Conservation (phyloP, 2,329 filamentous ascomycete genomes). For the Colletotrichum tofieldiae region DNA sequence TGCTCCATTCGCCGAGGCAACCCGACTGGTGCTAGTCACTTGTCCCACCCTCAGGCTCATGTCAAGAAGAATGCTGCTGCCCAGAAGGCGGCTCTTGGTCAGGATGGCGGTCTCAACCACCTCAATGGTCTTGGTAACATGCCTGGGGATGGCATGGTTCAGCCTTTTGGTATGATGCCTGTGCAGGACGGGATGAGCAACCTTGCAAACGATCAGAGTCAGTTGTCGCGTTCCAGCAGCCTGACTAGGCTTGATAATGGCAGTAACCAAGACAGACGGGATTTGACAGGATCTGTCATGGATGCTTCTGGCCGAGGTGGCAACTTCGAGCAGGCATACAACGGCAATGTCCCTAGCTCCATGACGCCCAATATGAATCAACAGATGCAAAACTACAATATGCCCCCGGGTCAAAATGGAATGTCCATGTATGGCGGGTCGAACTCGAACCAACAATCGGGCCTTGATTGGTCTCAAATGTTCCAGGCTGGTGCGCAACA, state of each 20-base stretch:
- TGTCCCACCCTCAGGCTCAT: slow-evolving; percentile 93
- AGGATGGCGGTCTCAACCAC: slow-evolving; percentile 70
- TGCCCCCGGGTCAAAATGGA: slow-evolving; percentile 75
- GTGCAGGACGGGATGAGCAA: slow-evolving; percentile 72
- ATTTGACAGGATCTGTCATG: slow-evolving; percentile 69
- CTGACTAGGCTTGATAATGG: slow-evolving; percentile 72
- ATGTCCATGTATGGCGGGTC: slow-evolving; percentile 75
- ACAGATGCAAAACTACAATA: slow-evolving; percentile 76
- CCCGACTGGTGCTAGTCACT: slow-evolving; percentile 92
- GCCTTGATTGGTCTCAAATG: slow-evolving; percentile 84
- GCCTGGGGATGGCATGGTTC: slow-evolving; percentile 70
- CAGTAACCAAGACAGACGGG: slow-evolving; percentile 70
- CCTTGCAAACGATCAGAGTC: slow-evolving; percentile 73
- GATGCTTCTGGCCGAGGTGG: slow-evolving; percentile 59
- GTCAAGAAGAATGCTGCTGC: slow-evolving; percentile 81
- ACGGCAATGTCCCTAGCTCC: slow-evolving; percentile 70
- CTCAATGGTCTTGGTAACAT: slow-evolving; percentile 75
- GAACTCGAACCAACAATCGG: slow-evolving; percentile 73
- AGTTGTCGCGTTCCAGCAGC: slow-evolving; percentile 74
- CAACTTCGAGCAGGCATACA: slow-evolving; percentile 69
- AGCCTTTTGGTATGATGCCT: slow-evolving; percentile 70
- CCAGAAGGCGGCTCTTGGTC: slow-evolving; percentile 70
- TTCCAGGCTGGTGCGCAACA: slow-evolving; percentile 81
- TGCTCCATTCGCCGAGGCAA: slow-evolving; percentile 97
- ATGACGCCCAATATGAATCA: slow-evolving; percentile 76